Evolutionary conservation across 768 basidiomycete species (phyloP).

Genomic region (Russula brevipes): DNA sequence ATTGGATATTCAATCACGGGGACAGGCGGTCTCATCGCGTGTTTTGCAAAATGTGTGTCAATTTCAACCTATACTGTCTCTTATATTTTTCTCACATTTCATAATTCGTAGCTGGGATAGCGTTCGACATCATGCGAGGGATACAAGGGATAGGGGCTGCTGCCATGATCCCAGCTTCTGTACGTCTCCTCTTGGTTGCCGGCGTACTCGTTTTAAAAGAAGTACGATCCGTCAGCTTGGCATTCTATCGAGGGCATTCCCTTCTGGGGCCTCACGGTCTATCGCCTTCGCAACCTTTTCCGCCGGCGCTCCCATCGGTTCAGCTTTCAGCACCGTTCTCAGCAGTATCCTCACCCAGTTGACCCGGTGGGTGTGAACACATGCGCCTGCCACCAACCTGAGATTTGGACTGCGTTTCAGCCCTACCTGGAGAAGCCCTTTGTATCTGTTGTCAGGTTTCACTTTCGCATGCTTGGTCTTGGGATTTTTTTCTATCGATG

Average conservation of each 20-base stretch:
- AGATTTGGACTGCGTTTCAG: conserved; percentile 2
- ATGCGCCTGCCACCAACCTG: too few relatives aligned
- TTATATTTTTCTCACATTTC: neutral
- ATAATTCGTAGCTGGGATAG: conserved; percentile 44
- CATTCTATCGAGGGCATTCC: conserved; percentile 76
- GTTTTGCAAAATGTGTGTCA: conserved; percentile 50
- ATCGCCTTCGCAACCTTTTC: conserved; percentile 79
- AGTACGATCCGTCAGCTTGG: conserved; percentile 48
- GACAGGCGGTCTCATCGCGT: conserved; percentile 58
- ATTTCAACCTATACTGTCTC: neutral
- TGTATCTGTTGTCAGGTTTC: conserved; percentile 58
- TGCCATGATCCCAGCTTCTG: conserved; percentile 67
- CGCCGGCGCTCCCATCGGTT: conserved; percentile 81
- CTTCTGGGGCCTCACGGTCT: conserved; percentile 59
- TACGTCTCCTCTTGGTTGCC: conserved; percentile 33
- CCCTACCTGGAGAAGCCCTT: conserved; percentile 60
- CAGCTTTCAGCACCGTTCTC: conserved; percentile 58
- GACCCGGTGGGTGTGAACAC: conserved; percentile 11
- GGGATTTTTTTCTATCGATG: conserved; percentile 56
- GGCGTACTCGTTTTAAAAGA: conserved; percentile 5
- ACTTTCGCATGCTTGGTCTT: conserved; percentile 47
- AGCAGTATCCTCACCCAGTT: conserved; percentile 63
- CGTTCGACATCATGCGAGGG: conserved; percentile 66
- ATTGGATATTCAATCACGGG: conserved; percentile 50
- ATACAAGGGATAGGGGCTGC: conserved; percentile 79